Percentiles rank a stretch among this genome's conserved stretches.
Conservation (phyloP, 2,329 filamentous ascomycete species). For the Sclerotinia spermophila region DNA sequence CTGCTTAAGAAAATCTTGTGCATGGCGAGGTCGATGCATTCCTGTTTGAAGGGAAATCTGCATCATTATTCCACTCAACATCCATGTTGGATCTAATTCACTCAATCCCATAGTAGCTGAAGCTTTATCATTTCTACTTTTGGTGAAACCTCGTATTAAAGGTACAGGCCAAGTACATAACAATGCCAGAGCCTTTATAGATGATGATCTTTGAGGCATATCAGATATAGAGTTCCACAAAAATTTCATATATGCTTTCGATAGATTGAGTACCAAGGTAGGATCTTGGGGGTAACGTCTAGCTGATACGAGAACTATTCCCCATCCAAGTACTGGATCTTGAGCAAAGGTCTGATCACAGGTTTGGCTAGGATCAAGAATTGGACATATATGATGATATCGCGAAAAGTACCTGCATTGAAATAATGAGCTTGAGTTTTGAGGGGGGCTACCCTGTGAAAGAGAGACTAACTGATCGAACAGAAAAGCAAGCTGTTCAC, state of each 20-base stretch:
- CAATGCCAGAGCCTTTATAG: conserved; percentile 31
- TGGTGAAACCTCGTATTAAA: conserved; percentile 25
- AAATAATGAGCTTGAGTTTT: conserved; percentile 9
- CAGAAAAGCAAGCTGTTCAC: conserved; percentile 20
- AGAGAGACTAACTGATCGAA: conserved; percentile 22
- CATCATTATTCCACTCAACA: conserved; percentile 34
- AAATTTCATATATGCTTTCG: conserved; percentile 22
- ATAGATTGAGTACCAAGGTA: conserved; percentile 42
- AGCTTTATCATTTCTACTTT: conserved; percentile 19
- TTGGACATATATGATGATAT: conserved; percentile 62
- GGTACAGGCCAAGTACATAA: conserved; percentile 36
- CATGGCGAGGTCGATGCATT: conserved; percentile 29
- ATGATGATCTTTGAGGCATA: conserved; percentile 25
- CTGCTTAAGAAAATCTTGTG: conserved; percentile 27
- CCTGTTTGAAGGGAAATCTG: conserved; percentile 34
- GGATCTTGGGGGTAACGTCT: conserved; percentile 55
- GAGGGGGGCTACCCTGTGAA: conserved; percentile 32
- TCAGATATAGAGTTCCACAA: conserved; percentile 27
- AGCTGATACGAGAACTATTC: conserved; percentile 59
- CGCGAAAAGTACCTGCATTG: conserved; percentile 54
- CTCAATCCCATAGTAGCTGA: conserved; percentile 17
- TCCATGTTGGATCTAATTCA: conserved; percentile 29
- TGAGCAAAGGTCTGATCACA: conserved; percentile 56
- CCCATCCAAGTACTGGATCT: conserved; percentile 66
- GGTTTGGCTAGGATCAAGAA: conserved; percentile 52